Conservation (phyloP, 306 rosid genomes). For the Cucumis hystrix region DNA sequence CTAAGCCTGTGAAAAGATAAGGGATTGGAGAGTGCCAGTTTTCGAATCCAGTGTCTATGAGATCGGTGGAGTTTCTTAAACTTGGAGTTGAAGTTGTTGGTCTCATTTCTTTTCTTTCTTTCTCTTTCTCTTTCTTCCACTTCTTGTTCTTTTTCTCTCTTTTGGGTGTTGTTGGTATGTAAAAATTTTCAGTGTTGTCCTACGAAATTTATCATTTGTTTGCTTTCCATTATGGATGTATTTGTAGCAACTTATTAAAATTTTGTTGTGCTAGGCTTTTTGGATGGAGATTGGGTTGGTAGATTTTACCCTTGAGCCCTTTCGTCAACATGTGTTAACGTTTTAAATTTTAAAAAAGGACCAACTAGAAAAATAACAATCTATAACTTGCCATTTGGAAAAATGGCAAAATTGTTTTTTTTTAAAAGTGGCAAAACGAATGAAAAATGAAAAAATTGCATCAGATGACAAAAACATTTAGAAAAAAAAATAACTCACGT, state of each 20-base stretch:
- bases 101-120: neutral
- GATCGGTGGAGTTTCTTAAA: constrained; percentile 14
- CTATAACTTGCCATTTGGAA: too few relatives aligned
- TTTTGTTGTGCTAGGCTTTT: neutral
- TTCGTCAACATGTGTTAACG: neutral
- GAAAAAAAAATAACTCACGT: too few relatives aligned
- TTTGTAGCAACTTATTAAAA: neutral
- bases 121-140: neutral
- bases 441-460: too few relatives aligned
- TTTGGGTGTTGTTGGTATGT: neutral
- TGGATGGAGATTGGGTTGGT: neutral
- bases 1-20: constrained; percentile 48
- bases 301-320: neutral
- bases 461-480: too few relatives aligned
- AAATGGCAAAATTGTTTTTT: too few relatives aligned
- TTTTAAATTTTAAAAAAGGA: too few relatives aligned
- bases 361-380: too few relatives aligned
- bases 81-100: neutral
- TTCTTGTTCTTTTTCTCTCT: neutral
- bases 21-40: constrained; percentile 57
- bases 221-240: neutral
- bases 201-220: neutral
- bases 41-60: constrained; percentile 11
- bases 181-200: neutral
- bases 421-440: too few relatives aligned